Conservation (phyloP, 768 basidiomycete species). For the Nevesoporus exiguus region DNA sequence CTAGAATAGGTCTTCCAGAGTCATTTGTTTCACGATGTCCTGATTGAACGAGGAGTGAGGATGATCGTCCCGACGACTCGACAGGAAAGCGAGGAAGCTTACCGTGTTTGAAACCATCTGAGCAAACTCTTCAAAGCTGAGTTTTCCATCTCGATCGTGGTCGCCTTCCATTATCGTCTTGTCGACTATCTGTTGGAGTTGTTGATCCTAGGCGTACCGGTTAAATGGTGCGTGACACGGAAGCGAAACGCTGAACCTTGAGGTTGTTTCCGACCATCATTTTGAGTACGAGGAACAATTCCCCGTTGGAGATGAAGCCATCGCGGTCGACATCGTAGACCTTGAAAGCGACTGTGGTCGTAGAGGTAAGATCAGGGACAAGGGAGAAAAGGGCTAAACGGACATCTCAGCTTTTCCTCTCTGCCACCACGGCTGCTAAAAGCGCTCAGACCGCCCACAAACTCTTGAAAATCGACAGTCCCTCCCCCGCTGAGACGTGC, state of each 20-base stretch:
- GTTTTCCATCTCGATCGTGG: conserved; percentile 94
- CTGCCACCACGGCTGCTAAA: conserved; percentile 96
- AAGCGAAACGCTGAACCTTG: conserved; percentile 54
- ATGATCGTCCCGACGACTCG: neutral
- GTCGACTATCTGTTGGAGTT: conserved; percentile 98
- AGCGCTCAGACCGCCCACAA: conserved; percentile 95
- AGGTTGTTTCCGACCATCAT: conserved; percentile 99
- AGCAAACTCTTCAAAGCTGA: conserved; percentile 96
- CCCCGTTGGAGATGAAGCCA: conserved; percentile 96
- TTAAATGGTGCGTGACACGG: neutral
- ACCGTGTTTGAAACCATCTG: conserved; percentile 97
- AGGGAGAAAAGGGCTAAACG: conserved; percentile 30
- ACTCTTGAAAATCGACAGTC: conserved; percentile 98
- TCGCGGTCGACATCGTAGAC: conserved; percentile 99
- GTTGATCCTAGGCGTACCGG: conserved; percentile 68
- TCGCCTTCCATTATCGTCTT: conserved; percentile 99
- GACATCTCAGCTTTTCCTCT: conserved; percentile 95
- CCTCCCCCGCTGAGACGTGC: conserved; percentile 76
- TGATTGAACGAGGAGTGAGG: conserved; percentile 29
- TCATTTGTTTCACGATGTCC: conserved; percentile 99
- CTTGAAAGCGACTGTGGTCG: conserved; percentile 92
- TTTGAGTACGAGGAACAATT: conserved; percentile 96
- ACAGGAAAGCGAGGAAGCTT: conserved; percentile 22
- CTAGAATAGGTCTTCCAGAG: conserved; percentile 88
- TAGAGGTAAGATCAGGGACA: neutral